Evolutionary conservation across 495 filamentous ascomycete genomes (phyloP), one percentile per base, ranked within the genome.

Genomic region (Collariella sp.): DNA sequence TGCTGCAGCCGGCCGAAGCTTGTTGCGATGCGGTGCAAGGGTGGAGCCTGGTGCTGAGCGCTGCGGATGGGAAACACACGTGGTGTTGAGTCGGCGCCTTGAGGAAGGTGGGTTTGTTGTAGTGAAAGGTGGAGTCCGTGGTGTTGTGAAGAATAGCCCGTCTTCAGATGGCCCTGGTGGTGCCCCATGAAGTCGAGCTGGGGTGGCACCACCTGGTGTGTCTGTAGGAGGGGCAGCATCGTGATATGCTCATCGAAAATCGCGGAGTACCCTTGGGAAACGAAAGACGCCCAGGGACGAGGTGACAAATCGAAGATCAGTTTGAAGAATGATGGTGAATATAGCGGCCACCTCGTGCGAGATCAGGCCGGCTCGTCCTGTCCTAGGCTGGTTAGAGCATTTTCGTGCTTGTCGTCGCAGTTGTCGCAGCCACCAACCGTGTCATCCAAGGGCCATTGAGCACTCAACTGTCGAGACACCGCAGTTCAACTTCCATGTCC

Each of bases 151-250:
- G 60, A 38, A 55, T 64, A 69, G 49, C 66, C 65, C 33, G 61
- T 63, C 51, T 60, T 68, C 29, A 60, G 58, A 42, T 70, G 60
- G 36, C 55, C 50, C 34, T 67, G 65, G 41, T 63, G 59, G 26
- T 63, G 59, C 38, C 63, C 58, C 15, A 64, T 60, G 19, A 63
- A 56, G 47, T 74, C 69, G 56, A 73, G 62, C 43, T 64, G 68
- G 13, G 66, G 63, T 41, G 64, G 72, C 74, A 76, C 74, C 74
- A 69, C 69, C 48, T 66, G 74, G 74, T 75, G 74, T 70, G 67
- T 68, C 54, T 75, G 72, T 45, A 75, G 60, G 56, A 72, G 66
- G 45, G 72, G 71, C 43, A 72, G 61, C 73, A 76, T 76, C 43
- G 66, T 57, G 61, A 47, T 46, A 50, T 46, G 36, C 31, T 52